Percentiles rank a stretch among this genome's conserved stretches.
phyloP scores from a whole-genome alignment of 192 early-diverging fungal species.

The Coemansia sp. region DNA sequence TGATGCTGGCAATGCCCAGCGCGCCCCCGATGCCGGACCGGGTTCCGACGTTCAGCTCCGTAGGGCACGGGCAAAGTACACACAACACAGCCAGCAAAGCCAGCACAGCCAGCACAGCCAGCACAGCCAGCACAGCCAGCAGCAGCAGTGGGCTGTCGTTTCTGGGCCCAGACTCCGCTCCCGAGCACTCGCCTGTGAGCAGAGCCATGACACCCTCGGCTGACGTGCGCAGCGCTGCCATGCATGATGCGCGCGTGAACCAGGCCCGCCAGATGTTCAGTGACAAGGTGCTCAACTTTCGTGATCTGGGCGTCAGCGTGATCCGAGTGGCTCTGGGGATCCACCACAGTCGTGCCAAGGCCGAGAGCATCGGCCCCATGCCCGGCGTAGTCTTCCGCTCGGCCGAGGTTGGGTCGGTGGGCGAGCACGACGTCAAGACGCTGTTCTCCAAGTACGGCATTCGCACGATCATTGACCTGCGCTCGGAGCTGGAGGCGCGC shows the following conservation, averaged over 20 bases:
- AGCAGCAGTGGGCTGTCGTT: not conserved
- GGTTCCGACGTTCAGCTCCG: conserved; percentile 16
- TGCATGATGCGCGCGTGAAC: conserved; percentile 20
- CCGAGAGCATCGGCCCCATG: conserved; percentile 30
- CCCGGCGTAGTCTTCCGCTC: conserved; percentile 49
- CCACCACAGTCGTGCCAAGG: conserved; percentile 7
- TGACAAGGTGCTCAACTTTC: conserved; percentile 44
- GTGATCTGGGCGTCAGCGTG: conserved; percentile 42
- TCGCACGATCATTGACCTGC: conserved; percentile 49
- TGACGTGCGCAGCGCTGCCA: conserved; percentile 24
- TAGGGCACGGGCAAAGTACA: too few species aligned
- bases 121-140: not conserved
- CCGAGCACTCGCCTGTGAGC: not conserved
- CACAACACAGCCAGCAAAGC: not conserved
- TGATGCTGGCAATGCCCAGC: conserved; percentile 10
- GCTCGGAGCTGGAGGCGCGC: conserved; percentile 42
- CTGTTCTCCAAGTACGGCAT: conserved; percentile 45
- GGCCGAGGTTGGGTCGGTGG: conserved; percentile 39
- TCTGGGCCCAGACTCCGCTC: not conserved
- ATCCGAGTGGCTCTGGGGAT: conserved; percentile 16
- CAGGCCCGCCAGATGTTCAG: conserved; percentile 21
- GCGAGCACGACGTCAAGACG: conserved; percentile 42
- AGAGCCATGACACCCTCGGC: conserved; percentile 12
- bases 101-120: conserved; percentile 1
- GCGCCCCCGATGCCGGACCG: conserved; percentile 25